Base-by-base conservation (phyloP, 1,284 basidiomycete species). In the Heterobasidion parviporum region DNA sequence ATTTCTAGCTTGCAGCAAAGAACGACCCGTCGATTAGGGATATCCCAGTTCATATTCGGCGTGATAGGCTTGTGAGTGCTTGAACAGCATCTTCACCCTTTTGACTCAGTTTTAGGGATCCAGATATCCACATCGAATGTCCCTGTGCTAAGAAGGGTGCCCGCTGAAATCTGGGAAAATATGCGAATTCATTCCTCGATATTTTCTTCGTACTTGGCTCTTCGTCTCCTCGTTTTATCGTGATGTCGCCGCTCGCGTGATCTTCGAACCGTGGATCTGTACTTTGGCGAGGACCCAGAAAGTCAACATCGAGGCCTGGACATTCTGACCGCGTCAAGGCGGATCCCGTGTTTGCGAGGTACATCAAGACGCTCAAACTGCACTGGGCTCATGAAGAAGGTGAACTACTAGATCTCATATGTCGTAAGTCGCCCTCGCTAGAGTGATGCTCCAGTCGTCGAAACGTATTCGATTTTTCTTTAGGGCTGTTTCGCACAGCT, bases 361-460 rank as follows among this genome's bases (percentile, higher is more conserved):
- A 73, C 7, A 74, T 85, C 48, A 82, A 79, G 62, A 75, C 75
- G 12, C 70, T 85, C 34, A 69, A 82, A 38, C 65, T 85, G 18
- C 83, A 85, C 64, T 85, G 82, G 82, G 77, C 81, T 12, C 82
- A 81, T 61, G 82, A 83, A 62, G 81, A 82, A 60, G 81, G 80
- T 1, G 82, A 85, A 56, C 80, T 83, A 73, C 68, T 83, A 33
- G 82, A 83, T 61, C 68, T 85, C 14, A 83, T 85, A 76, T 69
- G 75, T 41, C 73, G 82, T 81, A 60, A 65, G 80, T 68, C 34
- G 10, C 14, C 16, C 10, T 2, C 20, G 26, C 33, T 54, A 12
- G 12, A 7, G 16, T 33, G 9, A 12, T 10, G 32, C 36, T 18
- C 18, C 48, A 41, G 18, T 53, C n/a, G 10, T n/a, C 18, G 16